Evolutionary conservation across 495 filamentous ascomycete species (phyloP).

Genomic region (Aspergillus heteromorphus): DNA sequence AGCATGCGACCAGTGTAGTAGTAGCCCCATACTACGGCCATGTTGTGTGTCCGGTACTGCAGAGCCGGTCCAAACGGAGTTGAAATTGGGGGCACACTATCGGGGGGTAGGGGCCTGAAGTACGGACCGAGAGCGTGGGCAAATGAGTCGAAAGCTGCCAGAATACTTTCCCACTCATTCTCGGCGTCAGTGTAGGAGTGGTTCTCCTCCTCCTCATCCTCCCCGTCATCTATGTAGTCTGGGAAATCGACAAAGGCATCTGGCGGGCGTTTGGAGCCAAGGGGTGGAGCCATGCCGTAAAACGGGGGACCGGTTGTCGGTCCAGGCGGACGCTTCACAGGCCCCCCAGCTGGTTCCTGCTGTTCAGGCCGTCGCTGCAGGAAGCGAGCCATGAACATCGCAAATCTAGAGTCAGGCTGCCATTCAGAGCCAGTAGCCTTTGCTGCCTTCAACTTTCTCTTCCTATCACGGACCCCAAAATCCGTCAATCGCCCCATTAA

Average conservation of each 20-base stretch:
- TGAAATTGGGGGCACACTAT: slow-evolving; percentile 54
- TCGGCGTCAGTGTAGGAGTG: slow-evolving; percentile 63
- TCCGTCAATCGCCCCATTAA: slow-evolving; percentile 76
- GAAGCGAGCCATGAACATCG: slow-evolving; percentile 40
- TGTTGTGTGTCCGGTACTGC: slow-evolving; percentile 78
- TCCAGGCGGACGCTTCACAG: slow-evolving; percentile 9
- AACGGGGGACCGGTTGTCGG: slow-evolving; percentile 30
- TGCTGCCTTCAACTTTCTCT: slow-evolving; percentile 60
- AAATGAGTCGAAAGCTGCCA: slow-evolving; percentile 62
- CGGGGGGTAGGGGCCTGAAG: slow-evolving; percentile 72
- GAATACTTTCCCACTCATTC: slow-evolving; percentile 74
- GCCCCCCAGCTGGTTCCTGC: slow-evolving; percentile 16
- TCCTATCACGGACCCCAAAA: slow-evolving; percentile 73
- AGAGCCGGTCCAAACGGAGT: slow-evolving; percentile 81
- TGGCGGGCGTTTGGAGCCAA: slow-evolving; percentile 35
- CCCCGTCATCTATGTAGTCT: slow-evolving; percentile 14
- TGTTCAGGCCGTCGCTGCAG: slow-evolving; percentile 23
- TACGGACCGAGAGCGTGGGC: slow-evolving; percentile 61
- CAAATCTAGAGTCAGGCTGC: slow-evolving; percentile 51
- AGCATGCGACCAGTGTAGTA: slow-evolving; percentile 79
- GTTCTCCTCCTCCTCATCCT: slow-evolving; percentile 50
- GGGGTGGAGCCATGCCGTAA: slow-evolving; percentile 50
- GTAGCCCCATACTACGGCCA: slow-evolving; percentile 78
- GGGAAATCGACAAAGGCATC: slow-evolving; percentile 31
- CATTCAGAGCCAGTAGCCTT: slow-evolving; percentile 48